Percentiles rank a stretch among this genome's conserved stretches.
Evolutionary conservation across 495 filamentous ascomycete species (phyloP).

Genomic region (Pyronema omphalodes): DNA sequence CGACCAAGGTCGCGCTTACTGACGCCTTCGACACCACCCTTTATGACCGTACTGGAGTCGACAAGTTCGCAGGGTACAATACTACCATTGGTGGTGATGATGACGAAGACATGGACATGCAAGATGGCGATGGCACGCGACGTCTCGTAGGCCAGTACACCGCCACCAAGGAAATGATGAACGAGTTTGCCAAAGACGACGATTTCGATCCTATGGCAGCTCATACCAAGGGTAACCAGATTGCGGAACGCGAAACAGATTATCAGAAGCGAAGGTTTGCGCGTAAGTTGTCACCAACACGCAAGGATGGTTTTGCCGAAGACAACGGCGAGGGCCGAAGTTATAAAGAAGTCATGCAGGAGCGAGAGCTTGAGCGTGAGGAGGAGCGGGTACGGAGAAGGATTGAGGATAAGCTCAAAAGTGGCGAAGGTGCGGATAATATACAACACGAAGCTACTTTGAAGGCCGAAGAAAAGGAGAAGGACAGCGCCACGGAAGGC

Average conservation of each 20-base stretch:
- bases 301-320: conserved; percentile 70
- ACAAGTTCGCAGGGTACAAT: conserved; percentile 85
- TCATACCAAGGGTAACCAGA: conserved; percentile 74
- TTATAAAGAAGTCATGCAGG: conserved; percentile 82
- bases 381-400: conserved; percentile 71
- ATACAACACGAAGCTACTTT: conserved; percentile 50
- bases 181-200: conserved; percentile 88
- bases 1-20: conserved; percentile 86
- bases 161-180: conserved; percentile 72
- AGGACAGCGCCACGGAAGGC: conserved; percentile 42
- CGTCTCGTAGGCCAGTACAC: conserved; percentile 93
- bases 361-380: conserved; percentile 79
- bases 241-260: conserved; percentile 83
- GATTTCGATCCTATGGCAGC: conserved; percentile 56
- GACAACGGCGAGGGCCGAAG: conserved; percentile 42
- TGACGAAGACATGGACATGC: conserved; percentile 68
- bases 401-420: conserved; percentile 53
- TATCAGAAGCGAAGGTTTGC: conserved; percentile 92
- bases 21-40: conserved; percentile 87
- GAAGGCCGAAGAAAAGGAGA: conserved; percentile 36
- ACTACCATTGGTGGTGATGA: conserved; percentile 66
- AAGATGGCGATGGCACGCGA: conserved; percentile 50
- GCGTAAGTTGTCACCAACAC: conserved; percentile 69
- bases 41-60: conserved; percentile 61
- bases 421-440: conserved; percentile 29